Evolutionary conservation across 1,284 basidiomycete species (phyloP), one percentile per base, ranked within the genome.

Genomic region (Sanghuangporus baumii): DNA sequence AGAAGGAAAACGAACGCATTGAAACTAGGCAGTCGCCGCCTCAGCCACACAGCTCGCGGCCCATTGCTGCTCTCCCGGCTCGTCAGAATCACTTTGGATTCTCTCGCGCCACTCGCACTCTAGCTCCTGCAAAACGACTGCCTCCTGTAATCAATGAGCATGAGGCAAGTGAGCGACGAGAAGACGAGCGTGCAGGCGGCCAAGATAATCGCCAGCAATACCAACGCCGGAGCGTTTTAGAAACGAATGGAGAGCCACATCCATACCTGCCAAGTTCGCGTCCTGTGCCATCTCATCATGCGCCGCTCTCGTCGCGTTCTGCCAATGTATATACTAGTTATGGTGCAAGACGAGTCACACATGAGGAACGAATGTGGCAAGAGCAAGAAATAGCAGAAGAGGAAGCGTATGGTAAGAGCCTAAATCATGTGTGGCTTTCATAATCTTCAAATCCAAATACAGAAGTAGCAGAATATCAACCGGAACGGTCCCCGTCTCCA

Each of bases 401-500:
- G 51, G 69, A 71, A 60, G 67, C 60, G 6, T 78, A 80, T 63
- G 20, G 72, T 65, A 41, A 41, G 54, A 38, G 7, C 14, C 3
- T 36, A 36, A 36, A 37, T 36, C 18, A 3, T 47, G 31, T 54
- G 23, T n/a, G 18, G 23, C 9, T 12, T 34, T 23, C 36, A 36
- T 36, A 31, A 46, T 54, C 46, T 61, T 23, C n/a, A 18, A 11
- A 16, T 51, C 34, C 11, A 11, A 12, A 20, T 40, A 40, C 43
- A 20, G 20, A 52, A 38, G 38, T 14, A 37, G 31, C 52, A 5
- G 47, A 40, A 26, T 66, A 26, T 59, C 72, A 73, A 40, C 65
- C 75, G 41, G 80, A 81, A 52, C 77, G 83, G 66, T 80, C 84
- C 0, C 83, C 84, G 3, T 85, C 85, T 23, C 84, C 84, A 8